Percentiles rank a stretch among this genome's conserved stretches.
These are phyloP conservation scores for Halophytophthora batemanensis DNA, from an alignment of 352 stramenopile species.

Conservation along the genomic window DNA sequence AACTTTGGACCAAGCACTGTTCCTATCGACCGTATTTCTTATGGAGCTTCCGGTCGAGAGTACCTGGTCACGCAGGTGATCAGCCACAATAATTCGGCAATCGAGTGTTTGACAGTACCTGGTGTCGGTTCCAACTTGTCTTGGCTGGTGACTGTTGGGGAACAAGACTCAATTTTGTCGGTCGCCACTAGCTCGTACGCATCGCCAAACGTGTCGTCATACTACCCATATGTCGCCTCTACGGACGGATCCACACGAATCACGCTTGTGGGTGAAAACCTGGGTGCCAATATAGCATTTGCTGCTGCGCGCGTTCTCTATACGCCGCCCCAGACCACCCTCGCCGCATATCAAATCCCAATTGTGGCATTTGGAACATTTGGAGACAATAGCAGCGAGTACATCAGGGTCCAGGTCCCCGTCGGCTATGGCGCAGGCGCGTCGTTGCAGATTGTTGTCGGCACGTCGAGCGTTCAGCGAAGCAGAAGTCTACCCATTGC, in stretches of 20 bases:
- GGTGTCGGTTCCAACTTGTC: slow-evolving; percentile 47
- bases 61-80: slow-evolving; percentile 40
- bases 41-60: slow-evolving; percentile 50
- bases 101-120: slow-evolving; percentile 42
- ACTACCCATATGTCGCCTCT: slow-evolving; percentile 17
- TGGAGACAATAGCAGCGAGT: slow-evolving; percentile 26
- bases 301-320: slow-evolving; percentile 43
- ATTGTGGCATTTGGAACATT: slow-evolving; percentile 40
- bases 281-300: slow-evolving; percentile 38
- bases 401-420: slow-evolving; percentile 36
- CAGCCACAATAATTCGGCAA: slow-evolving; percentile 53
- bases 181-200: slow-evolving; percentile 46
- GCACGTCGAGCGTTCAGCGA: slow-evolving; percentile 35
- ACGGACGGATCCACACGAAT: slow-evolving; percentile 50
- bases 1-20: slow-evolving; percentile 57
- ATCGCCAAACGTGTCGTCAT: slow-evolving; percentile 27
- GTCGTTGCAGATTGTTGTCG: slow-evolving; percentile 35
- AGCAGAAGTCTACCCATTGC: slow-evolving; percentile 28
- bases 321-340: slow-evolving; percentile 31
- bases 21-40: slow-evolving; percentile 50
- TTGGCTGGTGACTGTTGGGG: slow-evolving; percentile 59
- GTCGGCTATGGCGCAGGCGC: slow-evolving; percentile 36
- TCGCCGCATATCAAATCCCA: slow-evolving; percentile 32
- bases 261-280: slow-evolving; percentile 50
- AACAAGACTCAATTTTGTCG: slow-evolving; percentile 39